Evolutionary conservation across 148 eudicot species (phyloP).

Genomic region (Rhododendron kiyosumense): DNA sequence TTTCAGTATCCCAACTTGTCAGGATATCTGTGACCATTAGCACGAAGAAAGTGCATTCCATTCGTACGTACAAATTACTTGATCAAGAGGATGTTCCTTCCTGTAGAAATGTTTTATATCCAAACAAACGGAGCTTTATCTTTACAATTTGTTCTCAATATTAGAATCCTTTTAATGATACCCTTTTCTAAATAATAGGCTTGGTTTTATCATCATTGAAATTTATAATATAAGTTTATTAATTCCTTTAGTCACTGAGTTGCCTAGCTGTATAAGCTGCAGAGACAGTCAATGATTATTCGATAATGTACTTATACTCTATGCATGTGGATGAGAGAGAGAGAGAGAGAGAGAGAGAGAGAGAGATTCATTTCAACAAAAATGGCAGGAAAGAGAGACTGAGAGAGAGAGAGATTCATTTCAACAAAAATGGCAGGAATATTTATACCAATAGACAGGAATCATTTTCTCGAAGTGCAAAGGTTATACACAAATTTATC

Average conservation of each 20-base stretch:
- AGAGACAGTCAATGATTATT: background rate
- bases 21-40: background rate
- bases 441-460: background rate
- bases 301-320: background rate
- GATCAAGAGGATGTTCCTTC: background rate
- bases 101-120: background rate
- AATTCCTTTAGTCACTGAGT: background rate
- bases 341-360: background rate
- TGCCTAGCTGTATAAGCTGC: background rate
- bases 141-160: background rate
- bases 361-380: background rate
- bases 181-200: background rate
- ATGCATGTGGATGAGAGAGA: background rate
- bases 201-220: background rate
- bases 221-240: background rate
- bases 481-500: background rate
- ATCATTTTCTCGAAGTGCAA: background rate
- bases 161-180: background rate
- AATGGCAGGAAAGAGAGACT: background rate
- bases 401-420: background rate
- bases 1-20: background rate
- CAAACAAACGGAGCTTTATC: background rate
- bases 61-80: background rate
- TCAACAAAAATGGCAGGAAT: background rate
- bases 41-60: background rate